These are phyloP conservation scores for Cystoderma amianthinum DNA, from an alignment of 768 basidiomycete species.

Conservation along the genomic window DNA sequence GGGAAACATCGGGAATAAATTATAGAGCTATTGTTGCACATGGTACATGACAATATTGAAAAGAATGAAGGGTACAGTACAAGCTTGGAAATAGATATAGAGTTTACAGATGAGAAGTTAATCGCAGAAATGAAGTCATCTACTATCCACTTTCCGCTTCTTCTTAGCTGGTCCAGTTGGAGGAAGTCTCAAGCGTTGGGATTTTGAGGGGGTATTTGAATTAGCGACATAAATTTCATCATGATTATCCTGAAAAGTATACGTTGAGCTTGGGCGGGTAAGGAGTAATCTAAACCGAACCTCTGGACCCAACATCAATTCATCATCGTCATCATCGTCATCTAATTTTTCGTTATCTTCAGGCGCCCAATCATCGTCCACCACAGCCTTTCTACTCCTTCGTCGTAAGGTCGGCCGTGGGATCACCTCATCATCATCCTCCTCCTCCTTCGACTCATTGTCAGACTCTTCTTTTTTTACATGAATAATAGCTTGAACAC, in stretches of 20 bases:
- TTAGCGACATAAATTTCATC: slow-evolving; percentile 2
- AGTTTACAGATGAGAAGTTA: no score
- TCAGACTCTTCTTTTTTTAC: slow-evolving; percentile 59
- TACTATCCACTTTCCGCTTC: slow-evolving; percentile 21
- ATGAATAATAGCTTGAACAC: slow-evolving; percentile 58
- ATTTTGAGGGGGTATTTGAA: slow-evolving; percentile 3
- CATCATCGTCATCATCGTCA: slow-evolving; percentile 32
- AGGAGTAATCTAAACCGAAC: slow-evolving; percentile 20
- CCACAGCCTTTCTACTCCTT: slow-evolving; percentile 7
- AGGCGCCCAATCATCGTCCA: slow-evolving; percentile 7
- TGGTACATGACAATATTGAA: no score
- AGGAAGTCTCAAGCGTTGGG: slow-evolving; percentile 7
- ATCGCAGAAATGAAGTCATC: neutral
- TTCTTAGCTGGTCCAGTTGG: slow-evolving; percentile 20
- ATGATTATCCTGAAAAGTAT: slow-evolving; percentile 7
- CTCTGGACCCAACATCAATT: slow-evolving; percentile 55
- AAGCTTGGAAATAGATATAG: neutral
- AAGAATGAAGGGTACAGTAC: neutral
- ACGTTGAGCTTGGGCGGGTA: slow-evolving; percentile 26
- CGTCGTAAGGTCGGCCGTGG: slow-evolving; percentile 2
- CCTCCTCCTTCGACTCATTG: slow-evolving; percentile 15
- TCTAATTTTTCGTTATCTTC: slow-evolving; percentile 6
- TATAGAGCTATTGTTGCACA: no score
- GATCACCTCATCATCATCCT: slow-evolving; percentile 7
- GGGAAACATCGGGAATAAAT: no score